Percentiles rank a stretch among this genome's conserved stretches.
Evolutionary conservation across 1,139 yeast genomes (phyloP).

Genomic region (Scheffersomyces cryptocercus): DNA sequence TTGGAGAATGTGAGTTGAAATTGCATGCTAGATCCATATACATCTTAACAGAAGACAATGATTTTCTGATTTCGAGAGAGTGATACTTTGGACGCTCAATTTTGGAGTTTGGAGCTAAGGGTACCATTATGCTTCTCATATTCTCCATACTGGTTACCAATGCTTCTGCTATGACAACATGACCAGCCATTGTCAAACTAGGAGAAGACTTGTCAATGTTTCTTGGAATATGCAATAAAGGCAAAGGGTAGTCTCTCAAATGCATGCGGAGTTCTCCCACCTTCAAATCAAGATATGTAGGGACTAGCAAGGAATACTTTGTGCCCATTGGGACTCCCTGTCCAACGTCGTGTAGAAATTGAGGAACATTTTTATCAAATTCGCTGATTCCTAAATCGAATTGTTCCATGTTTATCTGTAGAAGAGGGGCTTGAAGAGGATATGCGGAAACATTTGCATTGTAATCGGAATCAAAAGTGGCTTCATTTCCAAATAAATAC

Average conservation of each 20-base stretch:
- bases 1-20: slow-evolving; percentile 57
- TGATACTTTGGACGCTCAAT: slow-evolving; percentile 42
- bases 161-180: slow-evolving; percentile 50
- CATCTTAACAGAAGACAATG: slow-evolving; percentile 75
- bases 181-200: slow-evolving; percentile 43
- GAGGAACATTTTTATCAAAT: slow-evolving; percentile 55
- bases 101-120: slow-evolving; percentile 48
- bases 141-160: slow-evolving; percentile 42
- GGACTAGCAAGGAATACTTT: slow-evolving; percentile 66
- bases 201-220: slow-evolving; percentile 17
- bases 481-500: slow-evolving; percentile 46
- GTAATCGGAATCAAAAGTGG: slow-evolving; percentile 43
- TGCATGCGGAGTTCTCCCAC: slow-evolving; percentile 56
- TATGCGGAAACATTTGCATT: slow-evolving; percentile 61
- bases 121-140: slow-evolving; percentile 61
- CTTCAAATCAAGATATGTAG: slow-evolving; percentile 52
- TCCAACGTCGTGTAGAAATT: slow-evolving; percentile 70
- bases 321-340: slow-evolving; percentile 80
- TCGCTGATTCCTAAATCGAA: slow-evolving; percentile 60
- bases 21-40: slow-evolving; percentile 61
- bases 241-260: slow-evolving; percentile 70
- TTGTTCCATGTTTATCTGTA: slow-evolving; percentile 56
- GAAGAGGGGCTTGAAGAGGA: slow-evolving; percentile 62
- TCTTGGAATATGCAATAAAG: slow-evolving; percentile 44
- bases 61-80: slow-evolving; percentile 67